Conservation (phyloP, 192 early-diverging fungal genomes). For the Spinellus fusiger region DNA sequence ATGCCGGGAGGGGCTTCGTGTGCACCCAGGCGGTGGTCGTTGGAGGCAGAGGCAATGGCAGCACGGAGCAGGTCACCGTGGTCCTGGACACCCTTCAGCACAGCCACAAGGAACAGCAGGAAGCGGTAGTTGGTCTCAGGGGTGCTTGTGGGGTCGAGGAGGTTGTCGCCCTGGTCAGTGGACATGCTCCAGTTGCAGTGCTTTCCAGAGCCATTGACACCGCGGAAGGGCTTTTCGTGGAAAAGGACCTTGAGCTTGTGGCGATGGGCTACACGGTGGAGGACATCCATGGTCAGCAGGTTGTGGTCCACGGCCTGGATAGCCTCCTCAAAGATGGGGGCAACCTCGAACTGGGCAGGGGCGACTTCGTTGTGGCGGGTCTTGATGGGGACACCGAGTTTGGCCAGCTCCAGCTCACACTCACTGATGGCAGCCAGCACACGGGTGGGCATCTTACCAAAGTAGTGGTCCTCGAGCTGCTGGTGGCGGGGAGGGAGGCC, state of each 20-base stretch:
- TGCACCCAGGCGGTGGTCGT: constrained; percentile 98
- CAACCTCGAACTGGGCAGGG: constrained; percentile 95
- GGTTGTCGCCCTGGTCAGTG: constrained; percentile 92
- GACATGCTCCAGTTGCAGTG: constrained; percentile 98
- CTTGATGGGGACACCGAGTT: constrained; percentile 96
- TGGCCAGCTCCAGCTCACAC: constrained; percentile 87
- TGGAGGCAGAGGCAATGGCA: constrained; percentile 88
- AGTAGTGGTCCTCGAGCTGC: constrained; percentile 99
- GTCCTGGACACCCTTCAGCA: constrained; percentile 84
- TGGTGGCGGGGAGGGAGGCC: constrained; percentile 94
- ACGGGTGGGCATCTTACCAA: constrained; percentile 91
- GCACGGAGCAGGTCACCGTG: constrained; percentile 88
- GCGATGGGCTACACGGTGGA: constrained; percentile 95
- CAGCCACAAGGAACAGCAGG: constrained; percentile 88
- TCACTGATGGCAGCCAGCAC: constrained; percentile 92
- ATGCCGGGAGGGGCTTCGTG: constrained; percentile 98
- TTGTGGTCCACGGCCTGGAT: constrained; percentile 97
- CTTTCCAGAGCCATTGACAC: constrained; percentile 97
- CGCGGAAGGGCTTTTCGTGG: constrained; percentile 99
- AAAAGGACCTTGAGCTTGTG: constrained; percentile 94
- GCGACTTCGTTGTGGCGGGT: constrained; percentile 99
- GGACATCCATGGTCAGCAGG: constrained; percentile 94
- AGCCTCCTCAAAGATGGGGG: constrained; percentile 96
- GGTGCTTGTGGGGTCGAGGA: constrained; percentile 88
- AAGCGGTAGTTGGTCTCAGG: constrained; percentile 98